A percentile compares a stretch with the other conserved stretches of the same genome.
Conservation (phyloP, 345 rosid genomes). For the Aurinia saxatilis region DNA sequence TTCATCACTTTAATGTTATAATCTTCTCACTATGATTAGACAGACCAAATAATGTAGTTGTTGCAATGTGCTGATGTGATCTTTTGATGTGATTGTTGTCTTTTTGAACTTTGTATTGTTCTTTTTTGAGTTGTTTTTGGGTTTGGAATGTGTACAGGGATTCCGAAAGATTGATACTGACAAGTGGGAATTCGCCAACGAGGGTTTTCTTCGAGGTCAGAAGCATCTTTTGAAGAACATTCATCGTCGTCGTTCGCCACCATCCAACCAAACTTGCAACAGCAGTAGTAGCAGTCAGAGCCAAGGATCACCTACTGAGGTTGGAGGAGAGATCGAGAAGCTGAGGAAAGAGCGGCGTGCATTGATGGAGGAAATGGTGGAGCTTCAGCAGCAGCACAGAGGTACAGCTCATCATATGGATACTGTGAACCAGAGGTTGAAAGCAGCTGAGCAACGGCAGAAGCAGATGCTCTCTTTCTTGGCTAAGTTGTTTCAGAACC, state of each 20-base stretch:
- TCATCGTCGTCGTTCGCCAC: constrained; percentile 74
- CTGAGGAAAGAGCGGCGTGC: constrained; percentile 52
- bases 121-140: constrained; percentile 28
- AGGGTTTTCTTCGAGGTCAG: constrained; percentile 70
- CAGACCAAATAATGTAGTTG: not conserved
- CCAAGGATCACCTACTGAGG: constrained; percentile 47
- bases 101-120: not conserved
- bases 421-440: constrained; percentile 48
- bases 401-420: constrained; percentile 49
- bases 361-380: constrained; percentile 55
- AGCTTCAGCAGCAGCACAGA: constrained; percentile 50
- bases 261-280: constrained; percentile 36
- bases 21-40: not conserved
- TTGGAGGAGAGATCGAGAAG: constrained; percentile 51
- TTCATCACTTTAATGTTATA: not conserved
- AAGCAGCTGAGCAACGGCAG: constrained; percentile 68
- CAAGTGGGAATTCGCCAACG: constrained; percentile 93
- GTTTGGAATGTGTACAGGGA: constrained; percentile 49
- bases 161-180: constrained; percentile 81
- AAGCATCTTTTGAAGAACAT: constrained; percentile 79
- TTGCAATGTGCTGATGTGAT: not conserved
- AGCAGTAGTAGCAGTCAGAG: constrained; percentile 26
- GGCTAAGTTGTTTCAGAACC: constrained; percentile 63
- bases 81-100: constrained; percentile 10
- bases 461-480: constrained; percentile 68